These are phyloP conservation scores for Cladobotryum mycophilum DNA, from an alignment of 2,329 filamentous ascomycete genomes.

Conservation along the genomic window DNA sequence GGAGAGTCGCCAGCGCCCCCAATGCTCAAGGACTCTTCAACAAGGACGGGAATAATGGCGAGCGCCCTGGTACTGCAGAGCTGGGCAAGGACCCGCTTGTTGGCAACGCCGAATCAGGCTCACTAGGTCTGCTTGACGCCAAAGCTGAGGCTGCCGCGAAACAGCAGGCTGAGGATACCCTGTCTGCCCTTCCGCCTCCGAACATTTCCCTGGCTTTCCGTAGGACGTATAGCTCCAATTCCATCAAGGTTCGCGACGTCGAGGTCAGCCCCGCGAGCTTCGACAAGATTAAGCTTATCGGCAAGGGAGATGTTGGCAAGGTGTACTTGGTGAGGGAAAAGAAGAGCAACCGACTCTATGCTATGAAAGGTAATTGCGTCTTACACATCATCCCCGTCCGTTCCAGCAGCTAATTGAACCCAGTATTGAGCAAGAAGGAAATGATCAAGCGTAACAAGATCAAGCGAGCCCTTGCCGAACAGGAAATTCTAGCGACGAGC, in stretches of 20 bases:
- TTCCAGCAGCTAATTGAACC: neutral
- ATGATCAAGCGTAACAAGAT: slow-evolving; percentile 99
- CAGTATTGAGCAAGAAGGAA: slow-evolving; percentile 98
- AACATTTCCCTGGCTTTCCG: slow-evolving; percentile 72
- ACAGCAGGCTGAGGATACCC: slow-evolving; percentile 42
- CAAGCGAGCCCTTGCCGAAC: slow-evolving; percentile 93
- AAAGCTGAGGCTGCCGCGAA: slow-evolving; percentile 27
- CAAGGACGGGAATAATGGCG: slow-evolving; percentile 38
- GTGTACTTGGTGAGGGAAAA: slow-evolving; percentile 97
- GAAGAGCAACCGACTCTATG: slow-evolving; percentile 91
- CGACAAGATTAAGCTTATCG: slow-evolving; percentile 99
- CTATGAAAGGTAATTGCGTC: slow-evolving; percentile 79
- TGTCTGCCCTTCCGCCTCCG: slow-evolving; percentile 58
- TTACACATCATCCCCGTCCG: neutral
- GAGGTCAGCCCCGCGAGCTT: slow-evolving; percentile 94
- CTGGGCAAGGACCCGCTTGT: slow-evolving; percentile 73
- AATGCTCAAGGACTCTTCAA: slow-evolving; percentile 91
- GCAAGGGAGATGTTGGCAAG: slow-evolving; percentile 97
- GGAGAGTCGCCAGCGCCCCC: slow-evolving; percentile 90
- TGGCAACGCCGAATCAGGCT: slow-evolving; percentile 40
- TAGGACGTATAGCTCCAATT: slow-evolving; percentile 97
- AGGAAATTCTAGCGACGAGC: slow-evolving; percentile 95
- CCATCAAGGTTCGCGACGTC: slow-evolving; percentile 95
- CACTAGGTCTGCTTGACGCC: slow-evolving; percentile 31
- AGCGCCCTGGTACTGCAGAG: slow-evolving; percentile 78